These are phyloP conservation scores for Colletotrichum nymphaeae DNA, from an alignment of 2,329 filamentous ascomycete species.

Conservation along the genomic window DNA sequence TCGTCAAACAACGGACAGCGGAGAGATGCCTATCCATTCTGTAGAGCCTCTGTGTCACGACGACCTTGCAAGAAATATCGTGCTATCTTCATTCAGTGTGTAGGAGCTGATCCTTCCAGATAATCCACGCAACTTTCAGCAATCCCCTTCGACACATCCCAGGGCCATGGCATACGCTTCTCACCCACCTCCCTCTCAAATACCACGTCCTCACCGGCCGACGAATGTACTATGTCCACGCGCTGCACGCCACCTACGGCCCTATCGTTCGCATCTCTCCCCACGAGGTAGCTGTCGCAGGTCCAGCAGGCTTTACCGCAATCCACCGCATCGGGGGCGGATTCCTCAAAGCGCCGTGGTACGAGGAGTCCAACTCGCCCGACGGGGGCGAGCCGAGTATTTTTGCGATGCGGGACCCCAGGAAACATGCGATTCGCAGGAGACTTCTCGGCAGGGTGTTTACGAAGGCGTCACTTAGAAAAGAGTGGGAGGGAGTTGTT, in stretches of 20 bases:
- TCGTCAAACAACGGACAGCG: too few relatives aligned
- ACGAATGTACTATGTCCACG: conserved; percentile 25
- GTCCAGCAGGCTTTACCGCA: conserved; percentile 7
- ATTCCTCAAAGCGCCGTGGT: conserved; percentile 26
- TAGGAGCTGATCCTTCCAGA: not conserved
- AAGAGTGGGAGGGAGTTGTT: conserved; percentile 46
- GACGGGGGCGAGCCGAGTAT: conserved; percentile 21
- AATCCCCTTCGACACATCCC: conserved; percentile 23
- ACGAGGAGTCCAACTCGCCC: conserved; percentile 14
- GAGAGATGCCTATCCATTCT: too few relatives aligned
- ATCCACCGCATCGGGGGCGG: conserved; percentile 26
- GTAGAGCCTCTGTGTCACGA: not conserved
- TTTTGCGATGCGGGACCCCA: conserved; percentile 23
- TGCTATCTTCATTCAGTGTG: not conserved
- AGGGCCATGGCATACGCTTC: conserved; percentile 16
- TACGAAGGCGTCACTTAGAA: conserved; percentile 50
- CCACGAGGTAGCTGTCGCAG: conserved; percentile 14
- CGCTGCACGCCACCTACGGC: conserved; percentile 18
- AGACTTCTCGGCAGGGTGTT: conserved; percentile 54
- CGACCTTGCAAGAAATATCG: not conserved
- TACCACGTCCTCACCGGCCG: conserved; percentile 16
- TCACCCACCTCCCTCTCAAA: conserved; percentile 19
- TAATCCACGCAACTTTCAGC: not conserved
- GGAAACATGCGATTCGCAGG: conserved; percentile 39
- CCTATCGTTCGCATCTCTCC: conserved; percentile 26